Conservation (phyloP, 2,329 filamentous ascomycete species). For the Penicillium sclerotigenum region DNA sequence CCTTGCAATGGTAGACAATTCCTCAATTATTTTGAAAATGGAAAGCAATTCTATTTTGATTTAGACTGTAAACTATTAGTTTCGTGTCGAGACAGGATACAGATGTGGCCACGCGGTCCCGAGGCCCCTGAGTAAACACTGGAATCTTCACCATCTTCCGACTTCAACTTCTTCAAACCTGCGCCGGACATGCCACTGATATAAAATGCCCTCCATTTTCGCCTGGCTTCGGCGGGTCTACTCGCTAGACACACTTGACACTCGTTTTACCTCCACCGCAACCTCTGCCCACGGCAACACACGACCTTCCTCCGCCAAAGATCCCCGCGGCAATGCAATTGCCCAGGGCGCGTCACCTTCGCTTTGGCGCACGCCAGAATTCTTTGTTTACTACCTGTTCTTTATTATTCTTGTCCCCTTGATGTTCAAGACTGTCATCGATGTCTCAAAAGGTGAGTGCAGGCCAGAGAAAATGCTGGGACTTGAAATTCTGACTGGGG, state of each 20-base stretch:
- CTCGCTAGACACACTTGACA: conserved; percentile 66
- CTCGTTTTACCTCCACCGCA: conserved; percentile 68
- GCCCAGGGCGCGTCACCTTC: conserved; percentile 56
- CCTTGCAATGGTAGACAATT: neutral
- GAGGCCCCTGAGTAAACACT: conserved; percentile 21
- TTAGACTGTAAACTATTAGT: neutral
- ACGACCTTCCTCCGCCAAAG: conserved; percentile 37
- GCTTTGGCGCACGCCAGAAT: conserved; percentile 84
- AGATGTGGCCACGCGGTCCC: neutral
- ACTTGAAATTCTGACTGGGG: conserved; percentile 15
- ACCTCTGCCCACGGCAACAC: conserved; percentile 63
- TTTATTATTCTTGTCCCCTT: conserved; percentile 66
- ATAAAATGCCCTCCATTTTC: conserved; percentile 46
- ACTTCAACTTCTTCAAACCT: conserved; percentile 11
- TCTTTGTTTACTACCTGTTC: conserved; percentile 72
- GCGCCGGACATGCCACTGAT: conserved; percentile 30
- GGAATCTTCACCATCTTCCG: conserved; percentile 5
- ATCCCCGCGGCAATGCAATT: conserved; percentile 38
- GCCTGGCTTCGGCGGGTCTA: conserved; percentile 55
- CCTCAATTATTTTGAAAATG: neutral
- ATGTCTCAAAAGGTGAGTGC: conserved; percentile 73
- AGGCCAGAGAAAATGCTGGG: neutral
- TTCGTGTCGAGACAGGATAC: neutral
- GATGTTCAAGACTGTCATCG: conserved; percentile 88
- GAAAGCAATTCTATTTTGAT: neutral